phyloP scores from a whole-genome alignment of 1,284 basidiomycete species.

The Entoloma clypeatum region DNA sequence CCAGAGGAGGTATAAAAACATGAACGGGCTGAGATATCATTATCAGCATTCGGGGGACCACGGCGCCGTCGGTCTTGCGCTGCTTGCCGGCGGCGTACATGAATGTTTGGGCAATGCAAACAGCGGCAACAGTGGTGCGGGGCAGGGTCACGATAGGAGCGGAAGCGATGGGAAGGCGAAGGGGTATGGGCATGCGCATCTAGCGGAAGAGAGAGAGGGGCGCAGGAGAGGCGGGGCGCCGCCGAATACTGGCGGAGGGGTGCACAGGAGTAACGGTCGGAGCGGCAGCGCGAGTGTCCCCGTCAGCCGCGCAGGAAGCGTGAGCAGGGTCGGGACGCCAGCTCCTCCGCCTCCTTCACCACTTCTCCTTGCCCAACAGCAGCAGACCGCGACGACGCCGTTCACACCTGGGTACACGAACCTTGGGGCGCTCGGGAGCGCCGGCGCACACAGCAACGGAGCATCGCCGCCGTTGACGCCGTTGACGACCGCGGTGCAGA shows the following conservation, averaged over 20 bases:
- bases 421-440: slow-evolving; percentile 5
- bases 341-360: no score
- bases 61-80: slow-evolving; percentile 79
- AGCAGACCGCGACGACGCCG: slow-evolving; percentile 16
- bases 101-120: slow-evolving; percentile 39
- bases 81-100: slow-evolving; percentile 84
- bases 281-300: slow-evolving; percentile 32
- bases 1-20: slow-evolving; percentile 94
- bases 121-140: slow-evolving; percentile 22
- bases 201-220: slow-evolving; percentile 15
- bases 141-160: slow-evolving; percentile 12
- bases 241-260: slow-evolving; percentile 9
- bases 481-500: slow-evolving; percentile 21
- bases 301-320: slow-evolving; percentile 31
- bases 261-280: slow-evolving; percentile 13
- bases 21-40: slow-evolving; percentile 95
- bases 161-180: slow-evolving; percentile 7
- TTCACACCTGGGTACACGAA: slow-evolving; percentile 20
- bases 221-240: slow-evolving; percentile 14
- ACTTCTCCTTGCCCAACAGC: slow-evolving; percentile 8
- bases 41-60: slow-evolving; percentile 97
- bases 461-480: slow-evolving; percentile 22
- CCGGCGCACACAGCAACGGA: slow-evolving; percentile 6
- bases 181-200: slow-evolving; percentile 1
- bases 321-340: slow-evolving; percentile 34